Percentiles rank a stretch among this genome's conserved stretches.
Conservation (phyloP, 2,329 filamentous ascomycete species). For the Ophiostoma sp. region DNA sequence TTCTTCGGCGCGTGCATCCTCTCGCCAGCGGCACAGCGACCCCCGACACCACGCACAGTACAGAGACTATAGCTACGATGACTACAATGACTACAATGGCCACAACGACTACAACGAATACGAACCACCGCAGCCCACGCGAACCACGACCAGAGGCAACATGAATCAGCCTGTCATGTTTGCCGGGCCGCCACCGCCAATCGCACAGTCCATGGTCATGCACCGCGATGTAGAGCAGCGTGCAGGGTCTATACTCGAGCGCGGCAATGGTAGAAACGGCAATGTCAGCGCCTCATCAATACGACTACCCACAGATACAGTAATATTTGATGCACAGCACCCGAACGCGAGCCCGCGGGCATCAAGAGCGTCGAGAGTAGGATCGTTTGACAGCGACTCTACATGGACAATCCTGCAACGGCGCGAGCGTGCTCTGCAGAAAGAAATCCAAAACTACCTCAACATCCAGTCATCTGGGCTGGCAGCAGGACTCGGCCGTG, state of each 20-base stretch:
- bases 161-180: constrained; percentile 38
- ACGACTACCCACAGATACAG: constrained; percentile 33
- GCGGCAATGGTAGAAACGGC: background rate
- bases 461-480: constrained; percentile 47
- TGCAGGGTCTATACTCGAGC: constrained; percentile 1
- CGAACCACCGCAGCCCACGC: background rate
- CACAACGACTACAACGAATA: constrained; percentile 3
- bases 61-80: constrained; percentile 21
- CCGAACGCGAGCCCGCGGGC: background rate
- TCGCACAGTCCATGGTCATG: constrained; percentile 41
- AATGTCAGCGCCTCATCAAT: constrained; percentile 28
- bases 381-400: constrained; percentile 36
- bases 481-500: constrained; percentile 36
- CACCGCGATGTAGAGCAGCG: constrained; percentile 34
- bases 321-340: constrained; percentile 37
- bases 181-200: constrained; percentile 48
- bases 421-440: constrained; percentile 43
- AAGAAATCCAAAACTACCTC: constrained; percentile 45
- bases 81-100: constrained; percentile 15
- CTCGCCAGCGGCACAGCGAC: constrained; percentile 20
- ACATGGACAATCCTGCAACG: constrained; percentile 45
- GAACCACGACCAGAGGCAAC: constrained; percentile 24
- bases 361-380: constrained; percentile 15
- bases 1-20: constrained; percentile 20
- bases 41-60: constrained; percentile 2